These are phyloP conservation scores for Casuarina glauca DNA, from an alignment of 306 rosid genomes.

Conservation along the genomic window DNA sequence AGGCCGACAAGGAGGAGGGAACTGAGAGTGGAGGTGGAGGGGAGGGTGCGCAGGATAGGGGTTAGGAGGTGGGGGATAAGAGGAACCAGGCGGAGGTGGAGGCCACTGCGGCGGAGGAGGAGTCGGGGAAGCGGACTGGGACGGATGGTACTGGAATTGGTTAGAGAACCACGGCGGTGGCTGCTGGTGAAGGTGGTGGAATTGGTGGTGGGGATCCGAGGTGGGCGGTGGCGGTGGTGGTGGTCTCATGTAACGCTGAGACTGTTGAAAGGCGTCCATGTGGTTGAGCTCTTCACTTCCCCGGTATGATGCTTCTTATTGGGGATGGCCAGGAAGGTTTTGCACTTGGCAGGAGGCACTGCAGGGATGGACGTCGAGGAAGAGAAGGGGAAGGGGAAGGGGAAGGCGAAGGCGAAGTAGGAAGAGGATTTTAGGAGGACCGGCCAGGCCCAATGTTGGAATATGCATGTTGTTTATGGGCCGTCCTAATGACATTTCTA, in stretches of 20 bases:
- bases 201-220: conserved; percentile 62
- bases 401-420: not conserved
- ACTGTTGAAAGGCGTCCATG: conserved; percentile 78
- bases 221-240: conserved; percentile 50
- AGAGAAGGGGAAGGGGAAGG: not conserved
- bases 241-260: conserved; percentile 58
- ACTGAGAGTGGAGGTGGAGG: conserved; percentile 49
- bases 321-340: conserved; percentile 15
- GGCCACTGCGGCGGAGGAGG: conserved; percentile 83
- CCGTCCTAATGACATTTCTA: not conserved
- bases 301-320: not conserved
- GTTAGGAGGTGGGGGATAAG: conserved; percentile 37
- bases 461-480: not conserved
- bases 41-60: conserved; percentile 47
- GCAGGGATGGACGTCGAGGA: not conserved
- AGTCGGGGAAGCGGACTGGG: conserved; percentile 55
- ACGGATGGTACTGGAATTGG: conserved; percentile 71
- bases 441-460: conserved; percentile 14
- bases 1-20: conserved; percentile 49
- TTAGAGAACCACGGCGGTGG: conserved; percentile 63
- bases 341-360: not conserved
- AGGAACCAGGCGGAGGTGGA: conserved; percentile 29
- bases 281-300: not conserved
- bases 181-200: conserved; percentile 46
- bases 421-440: conserved; percentile 4